phyloP scores from a whole-genome alignment of 2,329 filamentous ascomycete genomes.

The Neurospora sp. region DNA sequence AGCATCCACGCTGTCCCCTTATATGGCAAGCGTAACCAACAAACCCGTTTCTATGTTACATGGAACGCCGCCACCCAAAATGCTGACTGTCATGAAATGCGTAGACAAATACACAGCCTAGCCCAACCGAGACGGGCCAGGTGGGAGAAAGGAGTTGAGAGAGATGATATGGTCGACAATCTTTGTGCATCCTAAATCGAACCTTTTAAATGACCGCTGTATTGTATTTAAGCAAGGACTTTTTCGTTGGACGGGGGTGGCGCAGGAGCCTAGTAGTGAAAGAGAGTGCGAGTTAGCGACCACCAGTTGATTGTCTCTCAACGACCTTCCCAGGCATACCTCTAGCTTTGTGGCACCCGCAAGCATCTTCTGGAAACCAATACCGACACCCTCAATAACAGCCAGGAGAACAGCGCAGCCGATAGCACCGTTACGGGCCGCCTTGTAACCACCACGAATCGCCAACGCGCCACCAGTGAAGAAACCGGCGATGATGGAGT shows the following conservation, averaged over 20 bases:
- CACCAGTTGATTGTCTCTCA: background rate
- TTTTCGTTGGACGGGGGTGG: slow-evolving; percentile 15
- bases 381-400: slow-evolving; percentile 95
- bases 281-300: slow-evolving; percentile 2
- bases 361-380: slow-evolving; percentile 43
- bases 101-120: slow-evolving; percentile 18
- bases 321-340: slow-evolving; percentile 5
- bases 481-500: slow-evolving; percentile 95
- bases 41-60: slow-evolving; percentile 18
- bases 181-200: slow-evolving; percentile 5
- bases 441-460: slow-evolving; percentile 82
- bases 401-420: slow-evolving; percentile 89
- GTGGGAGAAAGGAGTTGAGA: slow-evolving; percentile 17
- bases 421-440: slow-evolving; percentile 90
- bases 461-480: slow-evolving; percentile 90
- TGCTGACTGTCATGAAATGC: slow-evolving; percentile 20
- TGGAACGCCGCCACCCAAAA: slow-evolving; percentile 18
- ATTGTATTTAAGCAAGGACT: slow-evolving; percentile 12
- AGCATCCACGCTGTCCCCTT: slow-evolving; percentile 7
- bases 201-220: background rate
- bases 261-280: slow-evolving; percentile 12
- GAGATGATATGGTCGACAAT: slow-evolving; percentile 6
- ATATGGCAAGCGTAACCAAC: slow-evolving; percentile 13
- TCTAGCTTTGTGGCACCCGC: slow-evolving; percentile 19
- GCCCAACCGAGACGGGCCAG: slow-evolving; percentile 2